Conservation (phyloP, 768 basidiomycete species). For the Pisolithus orientalis region DNA sequence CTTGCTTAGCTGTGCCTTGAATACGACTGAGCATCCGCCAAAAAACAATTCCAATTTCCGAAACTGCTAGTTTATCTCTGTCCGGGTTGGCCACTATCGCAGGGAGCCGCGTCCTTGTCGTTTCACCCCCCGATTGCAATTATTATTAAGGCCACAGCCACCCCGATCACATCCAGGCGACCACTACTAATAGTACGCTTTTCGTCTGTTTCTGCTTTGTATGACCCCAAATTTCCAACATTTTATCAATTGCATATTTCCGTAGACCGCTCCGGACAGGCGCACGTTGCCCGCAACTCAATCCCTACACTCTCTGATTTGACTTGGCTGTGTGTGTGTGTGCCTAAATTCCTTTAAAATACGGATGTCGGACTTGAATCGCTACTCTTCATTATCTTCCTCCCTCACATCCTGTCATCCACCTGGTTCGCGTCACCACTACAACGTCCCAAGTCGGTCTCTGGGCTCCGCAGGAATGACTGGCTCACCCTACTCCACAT, state of each 20-base stretch:
- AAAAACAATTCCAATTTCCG: too few species aligned
- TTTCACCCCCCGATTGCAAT: conserved; percentile 22
- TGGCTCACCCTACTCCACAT: conserved; percentile 15
- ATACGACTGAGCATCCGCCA: conserved; percentile 5
- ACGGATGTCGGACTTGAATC: conserved; percentile 16
- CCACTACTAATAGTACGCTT: conserved; percentile 21
- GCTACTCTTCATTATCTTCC: conserved; percentile 14
- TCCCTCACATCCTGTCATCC: conserved; percentile 11
- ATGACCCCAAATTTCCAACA: conserved; percentile 32
- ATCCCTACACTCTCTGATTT: conserved; percentile 15
- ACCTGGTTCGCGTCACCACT: conserved; percentile 8
- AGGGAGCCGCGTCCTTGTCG: conserved; percentile 15
- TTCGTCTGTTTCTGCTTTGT: conserved; percentile 20
- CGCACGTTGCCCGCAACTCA: conserved; percentile 17
- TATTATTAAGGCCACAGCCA: conserved; percentile 23
- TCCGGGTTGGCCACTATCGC: conserved; percentile 5
- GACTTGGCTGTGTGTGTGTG: conserved; percentile 4
- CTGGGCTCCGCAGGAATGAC: conserved; percentile 17
- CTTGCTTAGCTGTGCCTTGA: conserved; percentile 21
- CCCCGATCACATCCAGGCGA: conserved; percentile 26
- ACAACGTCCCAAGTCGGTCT: conserved; percentile 5
- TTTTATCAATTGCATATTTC: conserved; percentile 28
- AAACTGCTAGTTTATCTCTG: background rate
- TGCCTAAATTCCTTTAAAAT: conserved; percentile 22
- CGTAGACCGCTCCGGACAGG: conserved; percentile 26